Evolutionary conservation across 140 eudicot genomes (phyloP), one percentile per base, ranked within the genome.

Genomic region (Flaveria floridana): DNA sequence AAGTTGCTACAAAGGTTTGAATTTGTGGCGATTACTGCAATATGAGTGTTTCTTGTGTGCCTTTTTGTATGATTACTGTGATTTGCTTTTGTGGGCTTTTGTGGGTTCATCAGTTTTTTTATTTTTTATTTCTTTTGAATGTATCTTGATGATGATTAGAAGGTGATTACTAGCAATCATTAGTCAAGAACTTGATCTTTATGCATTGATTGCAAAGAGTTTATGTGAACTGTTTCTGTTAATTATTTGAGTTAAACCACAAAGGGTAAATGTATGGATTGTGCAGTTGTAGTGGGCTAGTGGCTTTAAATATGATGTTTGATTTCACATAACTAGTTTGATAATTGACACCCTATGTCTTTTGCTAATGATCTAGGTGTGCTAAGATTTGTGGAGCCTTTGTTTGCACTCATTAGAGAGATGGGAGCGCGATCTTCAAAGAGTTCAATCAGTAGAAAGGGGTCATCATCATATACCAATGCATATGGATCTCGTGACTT

Each of bases 351-450:
- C 52, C 47, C 20, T 28, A 20, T 52, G 70, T 41, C 19, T 30
- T 80, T 44, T 56, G 12, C 18, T 65, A 23, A 30, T 8, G 64
- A 3, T 71, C 20, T 0, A 55, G 66, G 52, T 20, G 72, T 63
- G 65, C 53, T 64, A 18, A 75, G 46, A 9, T 61, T 25, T 21
- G 8, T 9, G 23, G 68, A 41, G 66, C 58, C 53, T 68, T 25
- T 21, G 19, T 52, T 67, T 44, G 59, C 16, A 16, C 8, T 28
- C 14, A 28, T 0, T 28, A n/a, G 21, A 48, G 68, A 65, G 46
- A 84, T 84, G 88, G 88, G 88, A 73, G 85, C 70, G 0, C 71
- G 61, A 18, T 56, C 71, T 14, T 84, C 88, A 11, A 84, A 81
- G 83, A 77, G 75, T 77, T 81, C 81, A 18, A 59, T 12, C 42